Base-by-base conservation (phyloP, 2,329 filamentous ascomycete species). In the Pezicula radicicola region DNA sequence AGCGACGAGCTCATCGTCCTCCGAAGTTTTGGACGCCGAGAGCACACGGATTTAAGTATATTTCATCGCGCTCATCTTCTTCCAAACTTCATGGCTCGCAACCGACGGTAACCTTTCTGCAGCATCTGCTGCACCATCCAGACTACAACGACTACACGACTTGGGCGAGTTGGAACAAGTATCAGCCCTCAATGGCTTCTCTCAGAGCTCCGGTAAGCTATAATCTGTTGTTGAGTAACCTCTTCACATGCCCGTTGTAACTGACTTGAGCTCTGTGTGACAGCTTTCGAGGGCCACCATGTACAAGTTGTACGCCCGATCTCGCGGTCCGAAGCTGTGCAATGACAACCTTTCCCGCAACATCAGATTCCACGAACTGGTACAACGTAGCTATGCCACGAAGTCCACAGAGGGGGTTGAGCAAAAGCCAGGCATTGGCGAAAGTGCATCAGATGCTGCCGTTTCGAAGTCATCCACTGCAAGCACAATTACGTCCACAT, bases 51-150 rank as follows among this genome's bases (percentile, higher is more conserved):
- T 19, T 16, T 19, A 40, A 19, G 37, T 16, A 40, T n/a, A 40
- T 30, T 30, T 30, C 28, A 40, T 16, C 37, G 37, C 37, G 21
- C 27, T 25, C n/a, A 28, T 45, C 42, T 16, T 28, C n/a, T 19
- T 28, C 27, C 42, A 12, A 19, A 16, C 19, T 54, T 52, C 51
- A 66, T 66, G 63, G 63, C 59, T 60, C 49, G 52, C 46, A 44
- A 60, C 49, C 51, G 40, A 19, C 63, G 61, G 59, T 67, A 51
- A 64, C 62, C 42, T 21, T 52, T 59, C 47, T 54, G 64, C 64
- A 61, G 64, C 62, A 60, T 60, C 53, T 62, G 63, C 64, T 67
- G 64, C 63, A 56, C 41, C 36, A 44, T 19, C 27, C 41, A 25
- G 21, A 45, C 48, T 15, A 30, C 19, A 43, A 7, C 16, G 15